Base-by-base conservation (phyloP, 192 early-diverging fungal genomes). In the Coemansia sp. region DNA sequence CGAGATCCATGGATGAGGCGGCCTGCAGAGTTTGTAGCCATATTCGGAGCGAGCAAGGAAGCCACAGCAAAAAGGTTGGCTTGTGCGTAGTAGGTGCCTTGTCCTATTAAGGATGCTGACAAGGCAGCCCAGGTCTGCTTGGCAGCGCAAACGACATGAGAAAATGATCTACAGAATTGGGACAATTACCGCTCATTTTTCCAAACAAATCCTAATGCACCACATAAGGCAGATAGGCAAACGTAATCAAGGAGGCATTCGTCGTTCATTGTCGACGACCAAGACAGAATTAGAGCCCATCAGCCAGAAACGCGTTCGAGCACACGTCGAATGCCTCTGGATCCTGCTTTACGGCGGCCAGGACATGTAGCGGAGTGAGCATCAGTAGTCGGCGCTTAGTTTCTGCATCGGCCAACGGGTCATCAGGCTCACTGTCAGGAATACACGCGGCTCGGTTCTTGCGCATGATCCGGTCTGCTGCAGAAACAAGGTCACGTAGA, bases 281-380 rank as follows among this genome's bases (percentile, higher is more conserved):
- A 44, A 44, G 41, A 44, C 49, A 10, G n/a, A 60, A 36, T 60
- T 62, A 62, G 61, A 41, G 38, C 38, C 34, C 36, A 38, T 62
- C 63, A 31, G 73, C 82, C 50, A 84, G 31, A 33, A 71, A 71
- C 12, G 74, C 76, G 50, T 79, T 80, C 2, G 77, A 73, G 61
- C 82, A 84, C 22, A 76, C 68, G 47, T 84, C 82, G 66, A 84
- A 84, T 15, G 60, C 9, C 38, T 73, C 60, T 6, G 82, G 75
- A 41, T 77, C 67, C 12, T 53, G 70, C 62, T 68, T 76, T 36
- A 70, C 78, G 15, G 82, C 82, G 6, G 74, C 58, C 66, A 84
- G 36, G 10, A 84, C 74, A 44, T 84, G 82, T 31, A 76, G 49
- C 1, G 82, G 82, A 10, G 71, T 84, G 29, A 84, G 73, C 77